Evolutionary conservation across 106 monocot genomes (phyloP), one percentile per base, ranked within the genome.

Genomic region (Dendrobium chrysotoxum): DNA sequence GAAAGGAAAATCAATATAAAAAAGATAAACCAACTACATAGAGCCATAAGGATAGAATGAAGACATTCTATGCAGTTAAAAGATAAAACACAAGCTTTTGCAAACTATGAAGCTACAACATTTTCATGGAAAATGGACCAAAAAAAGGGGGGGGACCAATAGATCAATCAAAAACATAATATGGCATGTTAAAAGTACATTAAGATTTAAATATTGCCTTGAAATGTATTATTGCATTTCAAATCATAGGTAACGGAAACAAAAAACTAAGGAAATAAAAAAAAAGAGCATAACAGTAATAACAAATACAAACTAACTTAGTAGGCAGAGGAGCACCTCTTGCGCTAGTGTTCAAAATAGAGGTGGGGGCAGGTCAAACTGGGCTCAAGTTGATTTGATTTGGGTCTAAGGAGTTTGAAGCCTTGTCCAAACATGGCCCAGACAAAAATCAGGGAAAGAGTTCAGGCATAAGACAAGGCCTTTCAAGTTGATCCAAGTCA

Each of bases 81-180:
- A 71, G 38, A 71, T 71, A 31, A 71, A 71, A 31, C 35, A 71
- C 0, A 71, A 71, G 28, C 71, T 28, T 71, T 71, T 71, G 71
- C 38, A 38, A 71, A 38, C 11, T 8, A 40, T 74, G 42, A 74
- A 41, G 74, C 74, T 7, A 20, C n/a, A 0, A 74, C 31, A n/a
- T 1, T 21, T 0, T 30, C 17, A 35, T 70, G 30, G 31, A 28
- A 40, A 18, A 42, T 74, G 21, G 6, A 74, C 35, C 2, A 35
- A 35, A 35, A 41, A 5, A 39, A 7, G 31, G 15, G 4, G 31
- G 70, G 70, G 31, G 2, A 0, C 70, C 70, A 35, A 6, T n/a
- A 70, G 31, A 41, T 41, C 11, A 40, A 41, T 50, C 1, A 11
- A 40, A 74, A 39, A 74, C 18, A 74, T 13, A 74, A 4, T 0